phyloP scores from a whole-genome alignment of 106 monocot species.

The Allium fistulosum region DNA sequence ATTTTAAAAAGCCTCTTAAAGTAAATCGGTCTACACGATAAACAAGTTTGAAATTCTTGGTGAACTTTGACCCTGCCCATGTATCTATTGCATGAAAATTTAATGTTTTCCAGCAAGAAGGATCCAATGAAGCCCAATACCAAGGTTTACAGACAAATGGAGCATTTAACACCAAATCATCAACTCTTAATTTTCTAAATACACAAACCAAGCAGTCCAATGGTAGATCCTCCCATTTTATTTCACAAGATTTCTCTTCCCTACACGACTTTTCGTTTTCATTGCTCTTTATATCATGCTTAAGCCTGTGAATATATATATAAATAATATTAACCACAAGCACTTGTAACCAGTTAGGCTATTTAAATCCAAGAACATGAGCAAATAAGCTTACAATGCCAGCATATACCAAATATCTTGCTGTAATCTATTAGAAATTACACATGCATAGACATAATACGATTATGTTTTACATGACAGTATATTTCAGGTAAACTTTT shows the following conservation, averaged over 20 bases:
- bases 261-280: background rate
- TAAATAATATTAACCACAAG: too few species aligned
- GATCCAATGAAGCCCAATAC: constrained; percentile 21
- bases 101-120: constrained; percentile 21
- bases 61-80: constrained; percentile 4
- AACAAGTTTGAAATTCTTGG: constrained; percentile 10
- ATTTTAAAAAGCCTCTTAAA: constrained; percentile 16
- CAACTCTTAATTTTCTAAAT: constrained; percentile 7
- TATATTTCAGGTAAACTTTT: too few species aligned
- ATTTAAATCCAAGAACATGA: too few species aligned
- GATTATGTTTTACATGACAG: too few species aligned
- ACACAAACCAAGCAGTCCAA: constrained; percentile 17
- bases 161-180: constrained; percentile 3
- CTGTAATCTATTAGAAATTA: too few species aligned
- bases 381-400: too few species aligned
- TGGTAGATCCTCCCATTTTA: constrained; percentile 29
- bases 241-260: background rate
- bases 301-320: background rate
- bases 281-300: constrained; percentile 1
- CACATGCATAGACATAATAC: too few species aligned
- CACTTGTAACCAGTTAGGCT: too few species aligned
- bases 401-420: too few species aligned
- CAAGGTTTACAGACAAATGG: constrained; percentile 35
- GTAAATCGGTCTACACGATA: constrained; percentile 14
- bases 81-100: constrained; percentile 9